Evolutionary conservation across 306 rosid genomes (phyloP), one percentile per base, ranked within the genome.

Genomic region (Cyclanthera cordifolia): DNA sequence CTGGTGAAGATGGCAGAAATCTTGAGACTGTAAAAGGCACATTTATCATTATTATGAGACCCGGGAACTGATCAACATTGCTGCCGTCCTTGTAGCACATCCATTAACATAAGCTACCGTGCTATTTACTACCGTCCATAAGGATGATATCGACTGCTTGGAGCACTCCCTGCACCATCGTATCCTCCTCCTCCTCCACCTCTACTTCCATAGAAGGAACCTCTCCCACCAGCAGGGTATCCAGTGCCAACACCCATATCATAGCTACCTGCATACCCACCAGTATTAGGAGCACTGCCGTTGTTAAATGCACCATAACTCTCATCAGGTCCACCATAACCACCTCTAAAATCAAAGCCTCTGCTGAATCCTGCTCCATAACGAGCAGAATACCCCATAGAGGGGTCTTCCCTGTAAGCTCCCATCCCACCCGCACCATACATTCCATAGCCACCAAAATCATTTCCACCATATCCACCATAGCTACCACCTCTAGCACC

Each of bases 141-240:
- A 21, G 98, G 98, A 82, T 92, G 98, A 56, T 89, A 92, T 47
- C 98, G 89, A 66, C 95, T 86, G 53, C 83, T 78, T 61, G 85
- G 89, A 66, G 95, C 86, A 53, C 85, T 78, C 69, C 84, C 87
- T 17, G 85, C 89, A 10, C 83, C 87, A 16, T 86, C 89, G 55
- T 89, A 87, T 19, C 96, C 98, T 16, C 96, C 97, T 57, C 64
- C 64, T 56, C 63, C 61, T 21, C 34, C 56, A 8, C 56, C 60
- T 78, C 97, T 82, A 71, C 89, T 84, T 39, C 95, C 96, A 79
- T 92, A 87, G 75, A 81, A 87, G 71, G 95, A 77, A 34, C 89
- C 95, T 65, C 88, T 96, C 71, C 95, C 73, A 48, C 85, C 84
- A 27, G 84, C 82, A 65, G 89, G 89, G 34, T 89, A 89, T 39